Evolutionary conservation across 176 grass and related monocot genomes (phyloP), one percentile per base, ranked within the genome.

Genomic region (Hyparrhenia diplandra): DNA sequence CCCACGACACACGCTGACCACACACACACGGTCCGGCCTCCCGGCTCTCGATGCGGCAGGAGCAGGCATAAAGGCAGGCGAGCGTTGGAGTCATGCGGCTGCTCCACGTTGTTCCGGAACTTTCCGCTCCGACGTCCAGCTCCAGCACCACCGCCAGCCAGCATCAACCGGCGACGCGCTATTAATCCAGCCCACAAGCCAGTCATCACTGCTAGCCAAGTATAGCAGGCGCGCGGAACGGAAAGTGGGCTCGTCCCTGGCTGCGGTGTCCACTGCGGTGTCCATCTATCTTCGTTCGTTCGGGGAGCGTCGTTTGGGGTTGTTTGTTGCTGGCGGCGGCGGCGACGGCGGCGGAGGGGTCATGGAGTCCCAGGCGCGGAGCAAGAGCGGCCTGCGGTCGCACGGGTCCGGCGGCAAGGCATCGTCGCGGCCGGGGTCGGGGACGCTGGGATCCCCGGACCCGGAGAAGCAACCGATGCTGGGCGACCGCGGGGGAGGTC

Each of bases 81-180:
- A 40, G 76, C 41, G 69, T 74, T 69, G 76, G 57, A 64, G 64
- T 52, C 52, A 55, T 34, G 54, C 78, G 60, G 41, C 54, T 8
- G 17, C 57, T 85, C 82, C 87, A 85, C 77, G 87, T 89, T 81
- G 77, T 85, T 89, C 82, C 57, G 2, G 87, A 89, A 81, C 75
- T 57, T 84, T 81, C 77, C 71, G 13, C 10, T 45, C 76, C 77
- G 12, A n/a, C 74, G 79, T 47, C 57, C 54, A 66, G 55, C 37
- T 30, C n/a, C n/a, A 21, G 25, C 17, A 68, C 3, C 64, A 45
- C 0, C 29, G 36, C 27, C 27, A n/a, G n/a, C n/a, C n/a, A n/a
- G n/a, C n/a, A n/a, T n/a, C n/a, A n/a, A n/a, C n/a, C n/a, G n/a
- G n/a, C n/a, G n/a, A n/a, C 40, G 72, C 40, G 1, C 27, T 29